Evolutionary conservation across 495 filamentous ascomycete genomes (phyloP).

Genomic region (Penicillium desertorum): DNA sequence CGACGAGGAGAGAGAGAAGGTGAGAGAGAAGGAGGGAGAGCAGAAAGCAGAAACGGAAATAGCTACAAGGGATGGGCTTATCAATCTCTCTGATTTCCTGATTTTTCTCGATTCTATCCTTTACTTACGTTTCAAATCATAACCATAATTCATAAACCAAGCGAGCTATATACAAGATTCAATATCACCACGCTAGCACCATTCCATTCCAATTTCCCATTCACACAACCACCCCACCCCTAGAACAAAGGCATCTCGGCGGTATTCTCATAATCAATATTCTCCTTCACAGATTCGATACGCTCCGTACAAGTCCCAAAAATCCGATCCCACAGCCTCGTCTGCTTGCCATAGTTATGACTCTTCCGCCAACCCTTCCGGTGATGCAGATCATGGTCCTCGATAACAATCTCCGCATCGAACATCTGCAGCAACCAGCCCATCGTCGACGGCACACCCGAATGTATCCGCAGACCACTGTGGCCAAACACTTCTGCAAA

Average conservation of each 20-base stretch:
- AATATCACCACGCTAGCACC: neutral
- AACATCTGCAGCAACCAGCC: conserved; percentile 39
- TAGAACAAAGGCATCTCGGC: conserved; percentile 34
- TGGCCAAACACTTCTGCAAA: conserved; percentile 45
- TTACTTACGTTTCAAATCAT: too few species aligned
- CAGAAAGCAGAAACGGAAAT: too few species aligned
- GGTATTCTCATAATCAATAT: conserved; percentile 42
- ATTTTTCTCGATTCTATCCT: too few species aligned
- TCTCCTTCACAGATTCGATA: conserved; percentile 33
- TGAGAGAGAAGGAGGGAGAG: too few species aligned
- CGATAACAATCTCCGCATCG: conserved; percentile 41
- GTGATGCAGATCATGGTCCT: conserved; percentile 47
- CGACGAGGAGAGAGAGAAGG: too few species aligned
- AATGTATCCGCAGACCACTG: conserved; percentile 38
- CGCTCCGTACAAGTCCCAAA: conserved; percentile 42
- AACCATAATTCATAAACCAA: neutral
- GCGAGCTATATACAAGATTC: neutral
- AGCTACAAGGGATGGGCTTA: too few species aligned
- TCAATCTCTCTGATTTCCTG: too few species aligned
- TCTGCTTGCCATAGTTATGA: conserved; percentile 48
- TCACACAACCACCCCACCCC: neutral
- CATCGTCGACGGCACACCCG: conserved; percentile 37
- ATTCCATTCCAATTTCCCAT: neutral
- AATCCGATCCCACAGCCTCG: conserved; percentile 42
- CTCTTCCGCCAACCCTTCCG: conserved; percentile 47